phyloP scores from a whole-genome alignment of 768 basidiomycete species.

The Pisolithus marmoratus region DNA sequence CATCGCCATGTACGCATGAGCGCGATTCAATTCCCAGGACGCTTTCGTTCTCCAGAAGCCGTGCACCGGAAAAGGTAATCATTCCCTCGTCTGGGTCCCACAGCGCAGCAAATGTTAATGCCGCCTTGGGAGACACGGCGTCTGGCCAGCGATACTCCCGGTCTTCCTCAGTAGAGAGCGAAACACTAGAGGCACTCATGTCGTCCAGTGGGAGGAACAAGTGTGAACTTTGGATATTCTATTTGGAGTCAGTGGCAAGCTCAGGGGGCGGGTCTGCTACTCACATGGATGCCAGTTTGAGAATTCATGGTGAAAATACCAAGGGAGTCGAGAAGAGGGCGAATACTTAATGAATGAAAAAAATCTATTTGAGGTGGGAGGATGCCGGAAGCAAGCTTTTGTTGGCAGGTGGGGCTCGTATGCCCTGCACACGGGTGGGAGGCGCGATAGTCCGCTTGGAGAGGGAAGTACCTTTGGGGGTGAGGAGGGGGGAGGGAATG shows the following conservation, averaged over 20 bases:
- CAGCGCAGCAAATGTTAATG: conserved; percentile 53
- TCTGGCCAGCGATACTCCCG: conserved; percentile 48
- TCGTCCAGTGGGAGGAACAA: conserved; percentile 20
- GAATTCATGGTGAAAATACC: not conserved
- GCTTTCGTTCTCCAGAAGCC: conserved; percentile 33
- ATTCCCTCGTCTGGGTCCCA: conserved; percentile 56
- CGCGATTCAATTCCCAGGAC: conserved; percentile 4
- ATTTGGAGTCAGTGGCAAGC: not conserved
- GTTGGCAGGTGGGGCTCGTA: conserved; percentile 12
- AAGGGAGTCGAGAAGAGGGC: not conserved
- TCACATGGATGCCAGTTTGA: not conserved
- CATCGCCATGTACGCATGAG: conserved; percentile 12
- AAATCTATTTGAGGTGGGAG: not conserved
- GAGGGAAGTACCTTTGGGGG: conserved; percentile 1
- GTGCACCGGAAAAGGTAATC: conserved; percentile 49
- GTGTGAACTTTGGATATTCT: conserved; percentile 7
- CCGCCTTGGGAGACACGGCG: conserved; percentile 49
- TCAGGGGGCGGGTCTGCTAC: not conserved
- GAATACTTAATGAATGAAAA: not conserved
- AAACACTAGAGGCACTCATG: conserved; percentile 4
- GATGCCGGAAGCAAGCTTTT: not conserved
- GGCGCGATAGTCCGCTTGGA: conserved; percentile 7
- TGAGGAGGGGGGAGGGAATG: conserved; percentile 1
- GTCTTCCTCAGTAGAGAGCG: conserved; percentile 3
- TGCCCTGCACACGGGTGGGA: conserved; percentile 18